Evolutionary conservation across 1,139 yeast species (phyloP).

Genomic region (Yamadazyma trypodendri): DNA sequence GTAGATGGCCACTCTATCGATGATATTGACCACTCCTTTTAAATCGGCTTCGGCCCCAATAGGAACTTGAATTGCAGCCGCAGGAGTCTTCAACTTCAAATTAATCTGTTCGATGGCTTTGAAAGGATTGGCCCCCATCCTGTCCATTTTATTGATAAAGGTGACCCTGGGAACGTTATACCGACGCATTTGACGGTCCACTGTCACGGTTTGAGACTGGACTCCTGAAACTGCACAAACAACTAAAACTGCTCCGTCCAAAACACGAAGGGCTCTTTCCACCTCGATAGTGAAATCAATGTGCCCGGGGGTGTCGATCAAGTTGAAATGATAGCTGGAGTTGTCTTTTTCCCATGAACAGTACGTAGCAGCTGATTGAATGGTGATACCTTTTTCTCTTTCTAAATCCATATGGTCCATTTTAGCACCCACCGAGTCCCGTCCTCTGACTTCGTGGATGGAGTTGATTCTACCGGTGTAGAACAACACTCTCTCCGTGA

Average conservation of each 20-base stretch:
- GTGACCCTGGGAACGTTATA: conserved; percentile 96
- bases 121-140: conserved; percentile 98
- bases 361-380: conserved; percentile 97
- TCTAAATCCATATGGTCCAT: conserved; percentile 95
- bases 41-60: conserved; percentile 88
- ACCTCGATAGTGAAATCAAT: conserved; percentile 98
- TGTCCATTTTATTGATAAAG: conserved; percentile 96
- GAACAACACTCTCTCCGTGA: conserved; percentile 94
- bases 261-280: conserved; percentile 92
- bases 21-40: conserved; percentile 87
- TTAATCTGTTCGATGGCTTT: conserved; percentile 90
- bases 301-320: conserved; percentile 98
- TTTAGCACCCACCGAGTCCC: conserved; percentile 97
- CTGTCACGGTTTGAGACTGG: conserved; percentile 97
- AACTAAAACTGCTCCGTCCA: conserved; percentile 97
- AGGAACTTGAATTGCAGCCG: conserved; percentile 97
- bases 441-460: conserved; percentile 96
- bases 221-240: conserved; percentile 99
- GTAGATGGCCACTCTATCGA: conserved; percentile 81
- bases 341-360: conserved; percentile 89
- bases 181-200: conserved; percentile 98
- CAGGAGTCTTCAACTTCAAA: conserved; percentile 82
- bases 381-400: conserved; percentile 93
- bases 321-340: conserved; percentile 76
- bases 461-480: conserved; percentile 98